Evolutionary conservation across 192 early-diverging fungal genomes (phyloP), one percentile per base, ranked within the genome.

Genomic region (Coemansia sp.): DNA sequence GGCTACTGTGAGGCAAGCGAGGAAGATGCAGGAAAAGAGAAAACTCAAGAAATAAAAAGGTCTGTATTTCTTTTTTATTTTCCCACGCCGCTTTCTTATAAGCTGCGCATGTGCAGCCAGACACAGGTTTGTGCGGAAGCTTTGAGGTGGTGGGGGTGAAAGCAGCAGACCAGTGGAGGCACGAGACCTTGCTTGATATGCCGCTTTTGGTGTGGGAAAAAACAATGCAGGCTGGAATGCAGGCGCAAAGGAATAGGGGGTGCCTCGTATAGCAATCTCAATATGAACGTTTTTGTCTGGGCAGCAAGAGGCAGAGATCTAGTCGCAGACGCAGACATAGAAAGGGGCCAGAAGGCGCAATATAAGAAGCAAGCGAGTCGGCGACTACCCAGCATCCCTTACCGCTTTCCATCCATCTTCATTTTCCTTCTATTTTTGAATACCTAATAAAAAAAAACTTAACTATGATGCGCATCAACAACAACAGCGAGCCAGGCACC

Each of bases 381-480:
- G 22, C 22, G 22, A 25, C 22, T 1, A 25, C 22, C 22, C 22
- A 25, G 22, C 63, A 14, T 58, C 56, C 16, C 42, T 2, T 31
- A n/a, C 28, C 34, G 1, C 40, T 58, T 48, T 28, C 55, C 31
- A 16, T n/a, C 8, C 29, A 32, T 32, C 42, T 58, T 48, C 51
- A 11, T 34, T 14, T 28, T 10, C 10, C 28, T 57, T 31, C 2
- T 30, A 34, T 25, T 25, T 25, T 25, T 25, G 22, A 25, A 25
- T 1, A 11, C 31, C 31, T 11, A 33, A 38, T 62, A n/a, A 52
- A 48, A 49, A 49, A 5, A 57, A 1, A 2, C 11, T 6, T 4
- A 60, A 50, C 58, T 10, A 75, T 75, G 73, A 75, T 75, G 73
- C 67, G 64, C 10, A 56, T 60, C 11, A 62, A 61, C 67, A 62